Evolutionary conservation across 2,329 filamentous ascomycete genomes (phyloP).

Genomic region (Monilinia laxa): DNA sequence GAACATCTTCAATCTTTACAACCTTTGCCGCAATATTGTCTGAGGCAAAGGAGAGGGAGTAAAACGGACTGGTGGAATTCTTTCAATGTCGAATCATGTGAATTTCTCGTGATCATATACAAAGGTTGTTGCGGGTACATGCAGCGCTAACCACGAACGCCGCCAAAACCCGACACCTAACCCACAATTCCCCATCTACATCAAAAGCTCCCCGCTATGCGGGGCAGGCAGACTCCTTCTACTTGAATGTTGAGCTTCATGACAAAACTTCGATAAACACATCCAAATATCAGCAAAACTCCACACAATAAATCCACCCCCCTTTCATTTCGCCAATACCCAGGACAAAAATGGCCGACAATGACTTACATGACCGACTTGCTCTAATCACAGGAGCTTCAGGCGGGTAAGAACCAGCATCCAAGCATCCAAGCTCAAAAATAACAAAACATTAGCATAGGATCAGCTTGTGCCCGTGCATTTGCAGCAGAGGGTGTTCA

Average conservation of each 20-base stretch:
- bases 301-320: neutral
- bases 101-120: no score
- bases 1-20: no score
- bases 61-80: no score
- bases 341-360: conserved; percentile 36
- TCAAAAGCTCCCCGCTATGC: neutral
- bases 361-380: conserved; percentile 52
- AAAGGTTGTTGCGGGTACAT: no score
- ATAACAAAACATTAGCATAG: conserved; percentile 51
- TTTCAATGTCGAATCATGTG: no score
- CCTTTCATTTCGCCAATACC: neutral
- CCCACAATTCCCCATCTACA: neutral
- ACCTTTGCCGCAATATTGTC: no score
- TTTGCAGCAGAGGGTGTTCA: conserved; percentile 53
- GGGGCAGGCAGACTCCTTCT: neutral
- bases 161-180: neutral
- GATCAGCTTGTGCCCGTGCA: conserved; percentile 56
- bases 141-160: no score
- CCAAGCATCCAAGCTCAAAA: neutral
- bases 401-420: conserved; percentile 49
- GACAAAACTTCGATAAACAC: neutral
- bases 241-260: neutral
- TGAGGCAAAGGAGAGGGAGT: no score
- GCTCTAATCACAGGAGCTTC: conserved; percentile 62
- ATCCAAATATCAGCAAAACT: neutral